These are phyloP conservation scores for Penstemon davidsonii DNA, from an alignment of 257 asterid species.

Conservation along the genomic window DNA sequence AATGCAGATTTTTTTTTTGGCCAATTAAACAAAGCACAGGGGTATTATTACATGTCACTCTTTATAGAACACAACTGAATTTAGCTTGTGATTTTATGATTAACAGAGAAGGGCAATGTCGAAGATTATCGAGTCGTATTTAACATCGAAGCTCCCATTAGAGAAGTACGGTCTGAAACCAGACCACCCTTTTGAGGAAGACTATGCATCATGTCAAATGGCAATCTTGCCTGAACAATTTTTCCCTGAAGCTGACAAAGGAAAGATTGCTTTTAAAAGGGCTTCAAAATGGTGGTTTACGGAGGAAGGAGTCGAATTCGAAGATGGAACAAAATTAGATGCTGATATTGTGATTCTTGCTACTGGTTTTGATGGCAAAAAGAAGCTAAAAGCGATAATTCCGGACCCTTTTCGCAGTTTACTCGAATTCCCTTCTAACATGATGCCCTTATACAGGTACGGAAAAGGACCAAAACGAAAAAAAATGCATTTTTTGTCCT, in stretches of 20 bases:
- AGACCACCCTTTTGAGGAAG: slow-evolving; percentile 89
- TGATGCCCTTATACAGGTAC: slow-evolving; percentile 94
- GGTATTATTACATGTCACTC: not conserved
- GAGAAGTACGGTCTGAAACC: slow-evolving; percentile 81
- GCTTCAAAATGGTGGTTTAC: slow-evolving; percentile 71
- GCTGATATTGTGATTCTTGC: slow-evolving; percentile 88
- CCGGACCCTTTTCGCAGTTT: slow-evolving; percentile 78
- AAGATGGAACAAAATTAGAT: slow-evolving; percentile 61
- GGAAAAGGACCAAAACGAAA: too few relatives aligned
- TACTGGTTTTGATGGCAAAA: slow-evolving; percentile 80
- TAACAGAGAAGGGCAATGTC: slow-evolving; percentile 63
- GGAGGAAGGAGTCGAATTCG: slow-evolving; percentile 77
- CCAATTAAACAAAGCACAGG: not conserved
- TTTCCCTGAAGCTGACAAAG: slow-evolving; percentile 78
- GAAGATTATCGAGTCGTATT: slow-evolving; percentile 66
- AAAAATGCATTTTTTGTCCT: too few relatives aligned
- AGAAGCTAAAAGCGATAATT: slow-evolving; percentile 54
- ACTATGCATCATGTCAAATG: slow-evolving; percentile 94
- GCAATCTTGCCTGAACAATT: slow-evolving; percentile 86
- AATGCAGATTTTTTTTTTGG: not conserved
- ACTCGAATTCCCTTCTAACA: slow-evolving; percentile 66
- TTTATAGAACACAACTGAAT: not conserved
- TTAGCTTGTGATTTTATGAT: not conserved
- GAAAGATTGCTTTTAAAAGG: slow-evolving; percentile 61
- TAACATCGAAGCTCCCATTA: slow-evolving; percentile 83